These are phyloP conservation scores for Diaporthe eres DNA, from an alignment of 2,329 filamentous ascomycete genomes.

Conservation along the genomic window DNA sequence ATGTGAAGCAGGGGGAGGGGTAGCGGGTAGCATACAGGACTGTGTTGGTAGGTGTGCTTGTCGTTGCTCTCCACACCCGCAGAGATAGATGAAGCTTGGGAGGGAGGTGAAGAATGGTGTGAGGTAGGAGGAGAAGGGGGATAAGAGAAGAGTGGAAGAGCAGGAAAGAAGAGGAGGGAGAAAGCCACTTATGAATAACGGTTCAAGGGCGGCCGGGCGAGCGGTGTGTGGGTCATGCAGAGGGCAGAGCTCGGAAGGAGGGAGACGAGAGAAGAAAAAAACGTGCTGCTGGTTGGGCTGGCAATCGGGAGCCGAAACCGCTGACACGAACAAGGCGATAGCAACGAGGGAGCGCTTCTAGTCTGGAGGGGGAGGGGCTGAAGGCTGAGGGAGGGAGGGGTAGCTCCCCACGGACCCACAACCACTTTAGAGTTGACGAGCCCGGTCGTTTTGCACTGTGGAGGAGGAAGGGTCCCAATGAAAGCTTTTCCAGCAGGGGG, in stretches of 20 bases:
- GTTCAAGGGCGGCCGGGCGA: conserved; percentile 27
- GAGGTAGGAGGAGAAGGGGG: conserved; percentile 32
- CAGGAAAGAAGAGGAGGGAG: conserved; percentile 16
- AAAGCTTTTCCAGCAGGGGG: conserved; percentile 28
- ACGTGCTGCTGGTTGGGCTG: conserved; percentile 13
- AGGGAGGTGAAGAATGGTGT: conserved; percentile 37
- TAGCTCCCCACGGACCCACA: conserved; percentile 30
- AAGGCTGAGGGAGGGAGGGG: conserved; percentile 30
- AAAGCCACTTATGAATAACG: conserved; percentile 38
- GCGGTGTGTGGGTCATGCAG: conserved; percentile 38
- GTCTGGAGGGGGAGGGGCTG: conserved; percentile 30
- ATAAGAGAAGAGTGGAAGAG: conserved; percentile 23
- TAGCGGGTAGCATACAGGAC: conserved; percentile 14
- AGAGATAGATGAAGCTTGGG: conserved; percentile 38
- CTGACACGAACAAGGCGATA: conserved; percentile 27
- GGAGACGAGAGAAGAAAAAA: neutral
- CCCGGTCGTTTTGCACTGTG: conserved; percentile 9
- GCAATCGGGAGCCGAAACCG: conserved; percentile 36
- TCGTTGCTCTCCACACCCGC: conserved; percentile 39
- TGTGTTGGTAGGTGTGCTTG: conserved; percentile 8
- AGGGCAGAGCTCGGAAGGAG: conserved; percentile 13
- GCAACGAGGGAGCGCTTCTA: conserved; percentile 1
- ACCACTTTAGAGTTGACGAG: conserved; percentile 30
- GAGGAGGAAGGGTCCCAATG: neutral
- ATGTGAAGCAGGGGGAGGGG: conserved; percentile 23